Evolutionary conservation across 2,329 filamentous ascomycete species (phyloP), one percentile per base, ranked within the genome.

Genomic region (Botryotinia narcissicola): DNA sequence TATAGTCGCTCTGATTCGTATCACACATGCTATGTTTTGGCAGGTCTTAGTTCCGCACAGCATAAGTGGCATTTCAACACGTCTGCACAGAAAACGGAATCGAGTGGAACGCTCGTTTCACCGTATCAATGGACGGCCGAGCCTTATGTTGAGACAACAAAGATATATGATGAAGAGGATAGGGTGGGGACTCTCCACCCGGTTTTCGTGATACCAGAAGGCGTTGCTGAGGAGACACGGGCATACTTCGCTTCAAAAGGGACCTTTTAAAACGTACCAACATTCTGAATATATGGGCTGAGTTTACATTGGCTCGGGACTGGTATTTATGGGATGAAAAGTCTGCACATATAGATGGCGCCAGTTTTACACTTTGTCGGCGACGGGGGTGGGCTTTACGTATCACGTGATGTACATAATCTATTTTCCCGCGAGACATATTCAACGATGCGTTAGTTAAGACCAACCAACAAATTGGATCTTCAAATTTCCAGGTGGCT

Each of bases 21-120:
- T 80, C 95, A 98, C 83, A 94, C 94, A 62, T 96, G 93, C 84
- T 98, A 98, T 83, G 93, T 95, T 44, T 87, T 98, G 32, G 91
- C 92, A 35, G 95, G 95, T 8, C 86, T 98, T 77, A 96, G 93
- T 81, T 92, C 91, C 71, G 91, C 92, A 37, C 93, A 97, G 83
- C 89, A 97, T 81, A 84, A 86, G 78, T 89, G 87, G 87, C 82
- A 84, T 75, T 82, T 88, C 60, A 78, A 80, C 76, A 72, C 76
- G 40, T 74, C 78, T 75, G 63, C 74, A 66, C 74, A 82, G 80
- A 80, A 80, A 80, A 78, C 82, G 81, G 74, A 80, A 80, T 78
- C 80, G 75, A 76, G 75, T 77, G 76, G 77, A 16, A 75, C 62
- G 70, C 71, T 78, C 20, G 79, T 76, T 76, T 80, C 78, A 74